Evolutionary conservation across 495 filamentous ascomycete genomes (phyloP).

Genomic region (Diplogelasinospora grovesii): DNA sequence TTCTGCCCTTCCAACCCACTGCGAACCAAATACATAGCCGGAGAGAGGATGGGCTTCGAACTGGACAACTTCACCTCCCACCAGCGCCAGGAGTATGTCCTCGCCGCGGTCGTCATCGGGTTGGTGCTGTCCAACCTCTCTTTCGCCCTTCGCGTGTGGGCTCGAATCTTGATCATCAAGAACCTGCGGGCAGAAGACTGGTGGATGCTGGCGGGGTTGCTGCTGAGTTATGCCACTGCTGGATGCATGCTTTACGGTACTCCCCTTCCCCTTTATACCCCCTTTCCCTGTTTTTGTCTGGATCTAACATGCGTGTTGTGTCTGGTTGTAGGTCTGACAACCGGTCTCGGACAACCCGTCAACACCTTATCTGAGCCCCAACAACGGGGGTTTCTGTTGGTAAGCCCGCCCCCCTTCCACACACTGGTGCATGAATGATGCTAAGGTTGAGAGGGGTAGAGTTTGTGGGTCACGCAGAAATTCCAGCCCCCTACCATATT

Average conservation of each 20-base stretch:
- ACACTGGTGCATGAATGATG: too few relatives aligned
- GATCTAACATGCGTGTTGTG: too few relatives aligned
- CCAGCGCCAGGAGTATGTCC: constrained; percentile 8
- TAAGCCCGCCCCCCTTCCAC: too few relatives aligned
- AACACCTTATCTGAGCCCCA: background rate
- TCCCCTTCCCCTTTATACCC: too few relatives aligned
- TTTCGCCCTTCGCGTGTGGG: constrained; percentile 2
- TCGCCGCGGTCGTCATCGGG: constrained; percentile 4
- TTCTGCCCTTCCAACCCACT: too few relatives aligned
- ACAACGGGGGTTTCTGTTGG: background rate
- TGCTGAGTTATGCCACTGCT: constrained; percentile 7
- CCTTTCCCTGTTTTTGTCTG: too few relatives aligned
- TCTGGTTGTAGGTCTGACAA: background rate
- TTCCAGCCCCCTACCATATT: constrained; percentile 12
- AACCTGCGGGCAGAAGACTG: constrained; percentile 6
- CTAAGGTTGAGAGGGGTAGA: too few relatives aligned
- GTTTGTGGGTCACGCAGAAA: constrained; percentile 9
- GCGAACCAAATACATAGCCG: too few relatives aligned
- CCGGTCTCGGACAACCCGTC: background rate
- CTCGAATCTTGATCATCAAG: constrained; percentile 1
- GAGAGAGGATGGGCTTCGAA: too few relatives aligned
- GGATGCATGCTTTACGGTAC: constrained; percentile 2
- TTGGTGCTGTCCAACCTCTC: constrained; percentile 7
- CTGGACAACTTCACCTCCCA: constrained; percentile 7
- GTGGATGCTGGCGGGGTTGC: constrained; percentile 2